phyloP scores from a whole-genome alignment of 345 rosid genomes.

The Brassica nigra region DNA sequence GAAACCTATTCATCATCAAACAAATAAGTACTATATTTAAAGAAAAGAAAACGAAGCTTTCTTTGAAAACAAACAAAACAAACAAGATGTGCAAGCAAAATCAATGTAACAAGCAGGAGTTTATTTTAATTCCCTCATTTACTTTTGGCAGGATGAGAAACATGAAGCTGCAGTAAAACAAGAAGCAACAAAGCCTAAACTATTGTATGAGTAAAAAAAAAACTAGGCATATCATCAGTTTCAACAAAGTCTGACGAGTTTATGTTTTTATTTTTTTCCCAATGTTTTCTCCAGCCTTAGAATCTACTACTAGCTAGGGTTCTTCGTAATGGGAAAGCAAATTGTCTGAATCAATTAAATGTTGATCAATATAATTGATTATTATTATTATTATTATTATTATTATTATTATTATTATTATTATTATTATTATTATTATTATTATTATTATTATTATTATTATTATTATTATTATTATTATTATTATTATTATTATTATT shows the following conservation, averaged over 20 bases:
- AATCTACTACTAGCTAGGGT: conserved; percentile 6
- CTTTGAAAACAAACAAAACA: neutral
- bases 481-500: too few relatives aligned
- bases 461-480: too few relatives aligned
- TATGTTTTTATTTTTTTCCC: neutral
- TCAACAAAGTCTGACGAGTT: neutral
- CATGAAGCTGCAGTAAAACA: conserved; percentile 45
- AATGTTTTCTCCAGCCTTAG: conserved; percentile 4
- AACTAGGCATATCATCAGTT: conserved; percentile 4
- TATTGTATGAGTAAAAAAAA: neutral
- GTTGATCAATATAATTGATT: neutral
- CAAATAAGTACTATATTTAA: neutral
- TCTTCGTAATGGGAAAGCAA: conserved; percentile 17
- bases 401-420: too few relatives aligned
- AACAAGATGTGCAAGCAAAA: neutral
- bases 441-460: too few relatives aligned
- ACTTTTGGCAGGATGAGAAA: conserved; percentile 53
- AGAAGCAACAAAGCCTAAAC: neutral
- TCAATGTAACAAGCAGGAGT: neutral
- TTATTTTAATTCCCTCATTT: neutral
- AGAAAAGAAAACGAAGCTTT: neutral
- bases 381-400: too few relatives aligned
- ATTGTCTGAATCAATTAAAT: neutral
- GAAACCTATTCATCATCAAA: neutral
- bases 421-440: too few relatives aligned